Evolutionary conservation across 2,329 filamentous ascomycete species (phyloP).

Genomic region (Rhynchosporium secalis): DNA sequence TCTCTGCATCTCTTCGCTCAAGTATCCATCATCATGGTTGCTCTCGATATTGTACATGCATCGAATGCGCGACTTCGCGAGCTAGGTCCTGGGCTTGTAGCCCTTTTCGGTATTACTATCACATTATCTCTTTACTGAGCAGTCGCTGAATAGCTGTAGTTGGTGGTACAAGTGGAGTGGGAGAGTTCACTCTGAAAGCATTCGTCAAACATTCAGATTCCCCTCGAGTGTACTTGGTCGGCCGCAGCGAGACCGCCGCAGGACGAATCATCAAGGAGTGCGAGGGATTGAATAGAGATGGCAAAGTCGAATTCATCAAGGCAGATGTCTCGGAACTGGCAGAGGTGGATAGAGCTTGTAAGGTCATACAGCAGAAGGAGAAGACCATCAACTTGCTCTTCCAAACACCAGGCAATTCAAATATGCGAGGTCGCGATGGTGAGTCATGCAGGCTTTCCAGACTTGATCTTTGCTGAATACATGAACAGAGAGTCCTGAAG

Average conservation of each 20-base stretch:
- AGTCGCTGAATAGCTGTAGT: conserved; percentile 26
- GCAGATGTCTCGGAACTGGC: conserved; percentile 49
- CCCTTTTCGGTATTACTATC: conserved; percentile 32
- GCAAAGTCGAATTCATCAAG: conserved; percentile 47
- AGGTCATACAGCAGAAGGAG: conserved; percentile 52
- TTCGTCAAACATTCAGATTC: conserved; percentile 45
- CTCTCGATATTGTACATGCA: conserved; percentile 34
- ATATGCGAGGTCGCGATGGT: conserved; percentile 34
- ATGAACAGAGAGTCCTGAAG: conserved; percentile 33
- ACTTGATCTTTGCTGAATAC: not conserved
- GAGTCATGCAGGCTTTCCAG: not conserved
- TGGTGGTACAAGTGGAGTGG: conserved; percentile 53
- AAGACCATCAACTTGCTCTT: conserved; percentile 55
- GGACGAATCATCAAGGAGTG: conserved; percentile 47
- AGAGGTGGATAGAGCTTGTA: conserved; percentile 51
- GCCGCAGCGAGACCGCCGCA: conserved; percentile 45
- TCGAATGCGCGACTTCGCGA: conserved; percentile 35
- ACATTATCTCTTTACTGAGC: not conserved
- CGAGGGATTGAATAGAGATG: conserved; percentile 46
- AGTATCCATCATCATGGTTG: conserved; percentile 31
- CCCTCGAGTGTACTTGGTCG: conserved; percentile 50
- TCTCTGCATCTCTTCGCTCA: not conserved
- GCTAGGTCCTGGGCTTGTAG: conserved; percentile 37
- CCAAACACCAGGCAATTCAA: conserved; percentile 51
- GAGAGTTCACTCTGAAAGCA: conserved; percentile 48